Evolutionary conservation across 495 filamentous ascomycete species (phyloP), one percentile per base, ranked within the genome.

Genomic region (Astrocystis sublimbata): DNA sequence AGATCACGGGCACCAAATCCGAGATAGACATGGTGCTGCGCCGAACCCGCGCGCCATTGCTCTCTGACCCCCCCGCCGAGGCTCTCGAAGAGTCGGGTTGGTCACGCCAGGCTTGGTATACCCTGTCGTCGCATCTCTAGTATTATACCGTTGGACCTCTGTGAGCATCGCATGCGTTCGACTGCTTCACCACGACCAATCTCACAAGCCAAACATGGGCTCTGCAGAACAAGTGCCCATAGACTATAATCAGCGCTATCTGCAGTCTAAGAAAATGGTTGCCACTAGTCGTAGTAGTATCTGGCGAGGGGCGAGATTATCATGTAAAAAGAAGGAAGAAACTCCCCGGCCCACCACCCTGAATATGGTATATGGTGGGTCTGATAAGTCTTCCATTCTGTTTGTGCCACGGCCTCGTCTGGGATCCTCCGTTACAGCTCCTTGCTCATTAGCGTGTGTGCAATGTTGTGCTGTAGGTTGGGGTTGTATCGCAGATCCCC

Each of bases 201-300:
- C 26, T 33, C 47, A 1, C 30, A 15, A 33, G 24, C 53, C 53
- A 55, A 2, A 42, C 38, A 56, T 7, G 13, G 5, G 19, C 13
- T 40, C 7, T 28, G n/a, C n/a, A n/a, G n/a, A 45, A 33, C 13
- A 9, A 43, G 17, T 19, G 38, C 24, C 54, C 26, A 21, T 57
- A 43, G 38, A 17, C 54, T 19, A 21, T 57, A 43, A 57, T 57
- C 21, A 45, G 26, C 38, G 54, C 54, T 57, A 57, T 57, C 40
- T 45, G 9, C 21, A 45, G 28, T 2, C 36, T 9, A 9, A 9
- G 10, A 40, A 31, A n/a, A 9, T 31, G 17, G 38, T 45, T 57
- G 10, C 54, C 6, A 26, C 2, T 33, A 28, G 23, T 12, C 13
- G 19, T 57, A n/a, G n/a, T n/a, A n/a, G n/a, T n/a, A n/a, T n/a